Base-by-base conservation (phyloP, 306 rosid species). In the Pueraria montana region DNA sequence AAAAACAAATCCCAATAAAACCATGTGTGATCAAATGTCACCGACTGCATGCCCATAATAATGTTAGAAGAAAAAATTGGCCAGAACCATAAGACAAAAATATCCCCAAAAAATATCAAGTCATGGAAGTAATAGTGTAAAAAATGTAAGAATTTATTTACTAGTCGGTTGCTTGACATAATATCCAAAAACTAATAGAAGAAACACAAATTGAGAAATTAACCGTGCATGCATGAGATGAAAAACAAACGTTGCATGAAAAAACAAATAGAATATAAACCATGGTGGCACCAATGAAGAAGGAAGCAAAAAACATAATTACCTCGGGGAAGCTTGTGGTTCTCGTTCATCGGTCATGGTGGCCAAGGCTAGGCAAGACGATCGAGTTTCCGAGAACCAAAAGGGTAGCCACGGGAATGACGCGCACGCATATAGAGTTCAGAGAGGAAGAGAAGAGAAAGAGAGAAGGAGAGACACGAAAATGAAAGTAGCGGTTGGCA, bases 291-390 rank as follows among this genome's bases (percentile, higher is more conserved):
- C 1, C 16, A 24, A 59, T 2, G 8, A 59, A 21, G 63, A 34
- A 76, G 48, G 24, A 75, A 59, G 11, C 4, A 18, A 18, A 53
- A 46, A 27, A 27, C 1, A 27, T 34, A 68, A 64, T 17, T 81
- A 90, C 88, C 87, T 56, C 18, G 89, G 21, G 83, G 94, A 86
- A 82, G 86, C 56, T 18, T 87, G 50, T 79, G 88, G 67, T 67
- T 84, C 65, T 32, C 61, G 89, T 74, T 71, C 87, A 66, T 83
- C 26, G 78, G 24, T 78, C 80, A 79, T 73, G 81, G 70, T 74
- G 79, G 82, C 49, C 82, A 79, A 70, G 59, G 78, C 53, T 64
- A 65, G 80, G 58, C 46, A 70, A 77, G 80, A 65, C 9, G 43
- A 38, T 38, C 43, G 73, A 77, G 80, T 69, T 24, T 72, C 66